A percentile compares a stretch with the other conserved stretches of the same genome.
These are phyloP conservation scores for Beauveria bassiana DNA, from an alignment of 2,329 filamentous ascomycete species.

Conservation along the genomic window DNA sequence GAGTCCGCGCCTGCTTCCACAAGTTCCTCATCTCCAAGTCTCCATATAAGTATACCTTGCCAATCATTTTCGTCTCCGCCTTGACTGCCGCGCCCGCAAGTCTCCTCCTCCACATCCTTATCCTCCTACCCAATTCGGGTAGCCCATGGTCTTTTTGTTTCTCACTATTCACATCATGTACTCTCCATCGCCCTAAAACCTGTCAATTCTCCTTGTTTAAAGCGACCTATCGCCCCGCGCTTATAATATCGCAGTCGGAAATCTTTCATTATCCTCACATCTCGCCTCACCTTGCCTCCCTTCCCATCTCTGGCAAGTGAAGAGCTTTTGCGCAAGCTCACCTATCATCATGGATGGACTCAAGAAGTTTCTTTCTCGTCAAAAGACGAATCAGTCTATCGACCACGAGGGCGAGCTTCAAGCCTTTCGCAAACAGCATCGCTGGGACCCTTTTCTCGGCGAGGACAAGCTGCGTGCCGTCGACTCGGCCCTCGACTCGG, in stretches of 20 bases:
- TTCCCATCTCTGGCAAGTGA: background rate
- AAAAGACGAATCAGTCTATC: constrained; percentile 9
- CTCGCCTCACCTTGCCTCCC: background rate
- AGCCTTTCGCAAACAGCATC: constrained; percentile 41
- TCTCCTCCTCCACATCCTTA: constrained; percentile 5
- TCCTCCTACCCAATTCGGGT: constrained; percentile 9
- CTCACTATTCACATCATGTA: too few species aligned
- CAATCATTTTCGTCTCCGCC: background rate
- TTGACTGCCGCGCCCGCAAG: background rate
- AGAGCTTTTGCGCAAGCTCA: background rate
- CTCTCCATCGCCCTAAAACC: too few species aligned
- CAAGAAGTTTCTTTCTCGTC: constrained; percentile 9
- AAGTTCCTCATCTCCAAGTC: background rate
- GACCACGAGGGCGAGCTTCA: constrained; percentile 24
- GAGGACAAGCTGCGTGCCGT: constrained; percentile 44
- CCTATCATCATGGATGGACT: background rate
- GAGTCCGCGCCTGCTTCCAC: too few species aligned
- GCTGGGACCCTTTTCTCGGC: constrained; percentile 50
- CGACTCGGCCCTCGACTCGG: constrained; percentile 36
- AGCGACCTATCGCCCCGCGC: background rate
- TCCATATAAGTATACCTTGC: background rate
- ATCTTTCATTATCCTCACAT: background rate
- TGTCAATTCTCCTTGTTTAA: background rate
- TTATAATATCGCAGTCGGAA: background rate
- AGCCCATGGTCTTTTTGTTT: background rate